Percentiles rank a stretch among this genome's conserved stretches.
phyloP scores from a whole-genome alignment of 345 rosid species.

The Psidium guajava region DNA sequence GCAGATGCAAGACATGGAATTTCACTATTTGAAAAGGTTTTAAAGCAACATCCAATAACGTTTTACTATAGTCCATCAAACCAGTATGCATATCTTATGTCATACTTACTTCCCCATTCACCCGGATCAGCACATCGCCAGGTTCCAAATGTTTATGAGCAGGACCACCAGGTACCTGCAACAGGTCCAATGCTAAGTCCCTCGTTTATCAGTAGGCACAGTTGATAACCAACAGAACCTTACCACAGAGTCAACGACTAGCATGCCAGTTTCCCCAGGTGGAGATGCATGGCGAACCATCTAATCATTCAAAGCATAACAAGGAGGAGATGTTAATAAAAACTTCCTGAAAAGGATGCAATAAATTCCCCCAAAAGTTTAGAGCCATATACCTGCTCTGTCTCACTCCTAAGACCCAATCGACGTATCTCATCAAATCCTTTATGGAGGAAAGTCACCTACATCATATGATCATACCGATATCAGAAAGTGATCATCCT shows the following conservation, averaged over 20 bases:
- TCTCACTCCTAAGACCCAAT: constrained; percentile 76
- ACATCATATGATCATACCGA: neutral
- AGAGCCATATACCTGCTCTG: constrained; percentile 58
- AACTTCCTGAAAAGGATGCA: neutral
- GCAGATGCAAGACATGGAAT: neutral
- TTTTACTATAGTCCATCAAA: neutral
- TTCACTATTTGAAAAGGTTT: neutral
- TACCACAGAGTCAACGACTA: constrained; percentile 89
- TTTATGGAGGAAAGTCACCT: constrained; percentile 87
- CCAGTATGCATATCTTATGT: neutral
- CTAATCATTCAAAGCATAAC: constrained; percentile 21
- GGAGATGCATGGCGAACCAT: constrained; percentile 75
- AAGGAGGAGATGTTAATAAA: neutral
- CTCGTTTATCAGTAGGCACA: neutral
- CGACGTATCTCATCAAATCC: constrained; percentile 97
- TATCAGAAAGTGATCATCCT: neutral
- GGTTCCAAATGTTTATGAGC: constrained; percentile 76
- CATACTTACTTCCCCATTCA: constrained; percentile 74
- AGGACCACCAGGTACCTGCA: constrained; percentile 95
- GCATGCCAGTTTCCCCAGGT: constrained; percentile 92
- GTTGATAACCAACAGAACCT: neutral
- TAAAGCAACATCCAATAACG: neutral
- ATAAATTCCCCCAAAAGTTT: neutral
- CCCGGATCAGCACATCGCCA: constrained; percentile 87
- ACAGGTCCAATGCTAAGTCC: constrained; percentile 1